Percentiles rank a stretch among this genome's conserved stretches.
These are phyloP conservation scores for Pseudocercospora pini-densiflorae DNA, from an alignment of 2,329 filamentous ascomycete genomes.

Conservation along the genomic window DNA sequence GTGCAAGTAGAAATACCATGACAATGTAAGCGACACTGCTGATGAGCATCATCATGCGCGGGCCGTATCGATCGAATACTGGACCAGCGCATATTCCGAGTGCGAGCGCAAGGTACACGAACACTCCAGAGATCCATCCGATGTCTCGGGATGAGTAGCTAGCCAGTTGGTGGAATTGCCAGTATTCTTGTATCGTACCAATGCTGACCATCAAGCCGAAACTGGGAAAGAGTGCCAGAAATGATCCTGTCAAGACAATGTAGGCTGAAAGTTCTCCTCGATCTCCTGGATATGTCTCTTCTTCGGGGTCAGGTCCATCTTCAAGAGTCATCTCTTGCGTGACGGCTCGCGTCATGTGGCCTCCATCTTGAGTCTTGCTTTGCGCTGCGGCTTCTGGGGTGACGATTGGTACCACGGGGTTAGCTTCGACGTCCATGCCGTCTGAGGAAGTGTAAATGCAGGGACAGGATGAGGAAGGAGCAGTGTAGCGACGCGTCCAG, in stretches of 20 bases:
- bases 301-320: neutral
- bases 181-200: constrained; percentile 55
- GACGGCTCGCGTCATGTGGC: neutral
- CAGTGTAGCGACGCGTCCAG: too few relatives aligned
- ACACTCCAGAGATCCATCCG: constrained; percentile 56
- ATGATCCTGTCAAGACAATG: constrained; percentile 38
- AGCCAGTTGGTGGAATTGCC: constrained; percentile 51
- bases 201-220: constrained; percentile 55
- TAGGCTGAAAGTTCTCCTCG: constrained; percentile 12
- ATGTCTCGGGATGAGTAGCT: constrained; percentile 50
- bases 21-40: constrained; percentile 46
- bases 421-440: constrained; percentile 6
- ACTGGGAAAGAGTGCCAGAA: constrained; percentile 44
- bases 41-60: constrained; percentile 45
- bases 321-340: neutral
- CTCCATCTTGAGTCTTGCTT: neutral
- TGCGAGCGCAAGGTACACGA: constrained; percentile 51
- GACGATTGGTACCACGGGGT: neutral
- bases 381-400: neutral
- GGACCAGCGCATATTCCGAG: constrained; percentile 56
- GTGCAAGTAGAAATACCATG: constrained; percentile 52
- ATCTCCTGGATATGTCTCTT: constrained; percentile 15
- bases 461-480: neutral
- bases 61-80: constrained; percentile 55
- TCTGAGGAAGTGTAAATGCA: neutral